Base-by-base conservation (phyloP, 1,139 yeast species). In the Petasospora fabianii region DNA sequence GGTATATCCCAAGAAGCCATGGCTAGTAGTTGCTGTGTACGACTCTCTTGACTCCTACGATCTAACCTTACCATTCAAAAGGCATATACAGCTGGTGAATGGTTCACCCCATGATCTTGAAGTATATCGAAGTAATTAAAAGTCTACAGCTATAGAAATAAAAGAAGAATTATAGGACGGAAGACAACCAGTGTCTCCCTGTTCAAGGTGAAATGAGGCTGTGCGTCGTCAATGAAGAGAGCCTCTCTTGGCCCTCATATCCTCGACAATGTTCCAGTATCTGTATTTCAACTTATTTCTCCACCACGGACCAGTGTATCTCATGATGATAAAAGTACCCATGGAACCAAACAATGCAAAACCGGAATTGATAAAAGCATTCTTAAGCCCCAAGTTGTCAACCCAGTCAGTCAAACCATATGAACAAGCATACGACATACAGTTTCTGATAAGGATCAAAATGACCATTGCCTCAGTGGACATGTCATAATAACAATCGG, bases 401-500 rank as follows among this genome's bases (percentile, higher is more conserved):
- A 71, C 59, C 69, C 74, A 72, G 10, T 73, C 69, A 3, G 75
- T 71, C 44, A 72, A 64, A 22, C 72, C 77, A 42, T 72, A 72
- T 39, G 65, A 66, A 54, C 68, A 60, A 2, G 66, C 75, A 51
- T 71, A 72, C 19, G 73, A 68, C 63, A 72, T 61, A 22, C 58
- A 46, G 45, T 65, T 65, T 51, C 70, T 53, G 15, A 60, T 56
- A 26, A 60, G 27, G 27, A 60, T 55, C 28, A 60, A 58, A 31
- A 69, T 64, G 9, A 73, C 80, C 59, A 77, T 65, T 4, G 72
- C 72, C 46, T 74, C 77, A 36, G 75, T 66, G 12, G 75, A 75
- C 61, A 76, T 58, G 24, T 69, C 68, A 20, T 71, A 73, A 52
- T 77, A 77, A 44, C 69, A 60, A 45, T 78, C 84, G 38, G 75